phyloP scores from a whole-genome alignment of 257 asterid genomes.

The Verbascum thapsus region DNA sequence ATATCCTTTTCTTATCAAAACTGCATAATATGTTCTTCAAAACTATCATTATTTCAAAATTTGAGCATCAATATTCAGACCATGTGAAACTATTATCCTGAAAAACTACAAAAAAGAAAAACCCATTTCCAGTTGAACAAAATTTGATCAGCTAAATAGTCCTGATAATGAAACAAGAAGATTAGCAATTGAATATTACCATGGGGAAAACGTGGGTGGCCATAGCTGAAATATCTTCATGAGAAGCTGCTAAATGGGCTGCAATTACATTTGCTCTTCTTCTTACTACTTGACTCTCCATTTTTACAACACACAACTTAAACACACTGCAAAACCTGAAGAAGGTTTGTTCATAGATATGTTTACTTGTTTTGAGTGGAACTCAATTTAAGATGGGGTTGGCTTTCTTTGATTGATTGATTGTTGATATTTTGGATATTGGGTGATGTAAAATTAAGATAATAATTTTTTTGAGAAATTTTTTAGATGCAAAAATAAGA shows the following conservation, averaged over 20 bases:
- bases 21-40: background rate
- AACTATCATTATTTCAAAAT: background rate
- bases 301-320: constrained; percentile 23
- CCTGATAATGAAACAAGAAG: background rate
- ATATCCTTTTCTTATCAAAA: no score
- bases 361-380: background rate
- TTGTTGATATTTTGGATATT: constrained; percentile 29
- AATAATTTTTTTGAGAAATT: no score
- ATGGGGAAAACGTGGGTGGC: constrained; percentile 76
- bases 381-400: constrained; percentile 33
- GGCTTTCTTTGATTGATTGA: background rate
- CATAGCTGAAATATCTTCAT: constrained; percentile 64
- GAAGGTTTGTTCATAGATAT: constrained; percentile 1
- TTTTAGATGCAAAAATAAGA: no score
- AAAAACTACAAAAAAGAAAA: background rate
- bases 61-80: background rate
- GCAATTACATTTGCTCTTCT: constrained; percentile 65
- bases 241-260: constrained; percentile 54
- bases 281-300: constrained; percentile 63
- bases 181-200: constrained; percentile 42
- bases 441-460: no score
- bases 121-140: background rate
- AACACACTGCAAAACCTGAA: constrained; percentile 20
- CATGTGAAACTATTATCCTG: background rate
- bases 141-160: no score